A percentile compares a stretch with the other conserved stretches of the same genome.
Evolutionary conservation across 495 filamentous ascomycete genomes (phyloP).

Genomic region (Penicillium macrosclerotiorum): DNA sequence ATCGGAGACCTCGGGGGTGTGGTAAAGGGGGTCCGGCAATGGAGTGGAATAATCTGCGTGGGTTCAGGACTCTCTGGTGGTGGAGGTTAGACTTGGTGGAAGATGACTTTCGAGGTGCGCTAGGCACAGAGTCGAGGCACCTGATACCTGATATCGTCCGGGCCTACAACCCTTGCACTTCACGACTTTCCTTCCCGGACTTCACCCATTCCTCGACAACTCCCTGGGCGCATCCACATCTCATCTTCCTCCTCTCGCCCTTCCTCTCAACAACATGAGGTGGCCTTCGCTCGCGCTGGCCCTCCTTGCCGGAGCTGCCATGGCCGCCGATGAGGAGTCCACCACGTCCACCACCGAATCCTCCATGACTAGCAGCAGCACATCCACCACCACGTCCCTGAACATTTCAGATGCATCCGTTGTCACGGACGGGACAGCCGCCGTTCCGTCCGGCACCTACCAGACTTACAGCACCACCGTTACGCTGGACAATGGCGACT

Average conservation of each 20-base stretch:
- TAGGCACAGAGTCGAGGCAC: too few species aligned
- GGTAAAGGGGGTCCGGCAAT: too few species aligned
- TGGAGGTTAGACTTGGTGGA: too few species aligned
- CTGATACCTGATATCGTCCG: too few species aligned
- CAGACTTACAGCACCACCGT: constrained; percentile 39
- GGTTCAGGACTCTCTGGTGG: too few species aligned
- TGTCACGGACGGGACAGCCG: constrained; percentile 9
- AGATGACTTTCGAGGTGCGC: too few species aligned
- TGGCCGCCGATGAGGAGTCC: constrained; percentile 18
- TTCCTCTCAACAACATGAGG: constrained; percentile 15
- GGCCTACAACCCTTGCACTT: too few species aligned
- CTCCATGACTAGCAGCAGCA: constrained; percentile 15
- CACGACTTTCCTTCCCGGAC: too few species aligned
- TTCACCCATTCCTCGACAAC: background rate
- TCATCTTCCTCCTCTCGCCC: background rate
- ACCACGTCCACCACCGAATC: constrained; percentile 4
- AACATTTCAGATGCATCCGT: constrained; percentile 16
- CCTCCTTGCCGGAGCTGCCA: constrained; percentile 13
- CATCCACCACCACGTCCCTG: constrained; percentile 11
- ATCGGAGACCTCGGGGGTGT: too few species aligned
- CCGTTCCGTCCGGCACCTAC: constrained; percentile 38
- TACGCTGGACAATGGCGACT: constrained; percentile 27
- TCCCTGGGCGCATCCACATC: background rate
- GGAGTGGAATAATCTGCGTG: too few species aligned
- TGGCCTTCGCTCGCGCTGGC: constrained; percentile 16